Evolutionary conservation across 2,329 filamentous ascomycete species (phyloP).

Genomic region (Orbilia ellipsospora): DNA sequence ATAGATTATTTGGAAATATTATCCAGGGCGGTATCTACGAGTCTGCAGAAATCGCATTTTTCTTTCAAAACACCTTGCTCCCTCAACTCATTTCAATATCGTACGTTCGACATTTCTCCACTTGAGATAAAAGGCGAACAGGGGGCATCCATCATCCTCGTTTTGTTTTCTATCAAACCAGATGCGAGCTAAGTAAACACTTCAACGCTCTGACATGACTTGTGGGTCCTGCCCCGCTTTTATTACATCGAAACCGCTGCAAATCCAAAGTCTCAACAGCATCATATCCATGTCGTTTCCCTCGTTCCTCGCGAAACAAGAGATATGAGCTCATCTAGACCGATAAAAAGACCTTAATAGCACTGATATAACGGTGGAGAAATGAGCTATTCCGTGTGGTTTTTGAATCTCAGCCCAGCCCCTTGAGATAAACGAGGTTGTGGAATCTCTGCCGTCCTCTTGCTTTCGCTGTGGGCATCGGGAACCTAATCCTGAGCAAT

Average conservation of each 20-base stretch:
- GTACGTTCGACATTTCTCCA: conserved; percentile 24
- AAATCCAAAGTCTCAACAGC: neutral
- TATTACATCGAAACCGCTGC: neutral
- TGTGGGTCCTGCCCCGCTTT: conserved; percentile 27
- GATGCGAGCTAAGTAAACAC: conserved; percentile 24
- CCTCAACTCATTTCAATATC: neutral
- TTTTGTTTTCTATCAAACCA: conserved; percentile 18
- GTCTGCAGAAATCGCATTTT: neutral
- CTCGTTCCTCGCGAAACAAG: neutral
- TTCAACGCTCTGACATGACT: conserved; percentile 40
- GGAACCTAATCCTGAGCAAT: neutral
- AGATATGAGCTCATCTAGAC: neutral
- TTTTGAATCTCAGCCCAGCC: conserved; percentile 2
- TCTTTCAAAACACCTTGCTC: neutral
- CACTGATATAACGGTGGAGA: neutral
- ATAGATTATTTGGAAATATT: neutral
- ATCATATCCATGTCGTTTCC: conserved; percentile 2
- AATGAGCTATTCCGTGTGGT: neutral
- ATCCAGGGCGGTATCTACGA: neutral
- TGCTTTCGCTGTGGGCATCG: neutral
- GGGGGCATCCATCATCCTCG: conserved; percentile 24
- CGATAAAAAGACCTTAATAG: neutral
- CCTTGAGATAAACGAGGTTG: conserved; percentile 2
- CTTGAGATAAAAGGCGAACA: conserved; percentile 31
- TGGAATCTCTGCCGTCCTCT: neutral